A percentile compares a stretch with the other conserved stretches of the same genome.
Evolutionary conservation across 305 asterid species (phyloP).

Genomic region (Plantago rigida): DNA sequence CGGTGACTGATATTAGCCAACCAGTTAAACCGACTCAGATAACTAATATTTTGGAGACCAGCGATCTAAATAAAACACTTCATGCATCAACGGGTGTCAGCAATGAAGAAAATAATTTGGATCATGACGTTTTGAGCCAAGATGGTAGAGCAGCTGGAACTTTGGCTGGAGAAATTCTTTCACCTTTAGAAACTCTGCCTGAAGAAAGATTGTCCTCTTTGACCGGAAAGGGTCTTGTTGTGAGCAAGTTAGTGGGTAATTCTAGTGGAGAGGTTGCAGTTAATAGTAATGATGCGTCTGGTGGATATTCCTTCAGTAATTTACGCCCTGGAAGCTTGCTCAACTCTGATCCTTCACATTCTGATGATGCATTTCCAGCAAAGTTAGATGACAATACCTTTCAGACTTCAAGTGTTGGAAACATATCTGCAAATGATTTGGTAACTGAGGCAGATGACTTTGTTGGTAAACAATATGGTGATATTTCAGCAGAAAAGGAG

Average conservation of each 20-base stretch:
- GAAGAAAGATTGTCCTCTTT: slow-evolving; percentile 24
- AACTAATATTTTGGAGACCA: slow-evolving; percentile 22
- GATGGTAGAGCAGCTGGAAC: slow-evolving; percentile 26
- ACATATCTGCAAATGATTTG: slow-evolving; percentile 31
- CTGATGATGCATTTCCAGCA: slow-evolving; percentile 29
- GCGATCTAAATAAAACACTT: slow-evolving; percentile 23
- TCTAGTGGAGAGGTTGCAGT: too few species aligned
- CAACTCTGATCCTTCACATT: slow-evolving; percentile 30
- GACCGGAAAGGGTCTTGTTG: slow-evolving; percentile 20
- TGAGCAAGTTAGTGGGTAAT: too few species aligned
- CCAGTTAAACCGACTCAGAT: slow-evolving; percentile 23
- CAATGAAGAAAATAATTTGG: slow-evolving; percentile 22
- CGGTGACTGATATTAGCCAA: slow-evolving; percentile 22
- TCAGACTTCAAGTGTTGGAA: slow-evolving; percentile 21
- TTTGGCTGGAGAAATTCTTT: slow-evolving; percentile 27
- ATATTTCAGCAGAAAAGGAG: slow-evolving; percentile 27
- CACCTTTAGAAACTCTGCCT: slow-evolving; percentile 23
- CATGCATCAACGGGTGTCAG: slow-evolving; percentile 20
- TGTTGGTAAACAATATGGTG: slow-evolving; percentile 29
- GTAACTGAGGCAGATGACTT: slow-evolving; percentile 27
- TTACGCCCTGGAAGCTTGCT: slow-evolving; percentile 6
- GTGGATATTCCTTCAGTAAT: too few species aligned
- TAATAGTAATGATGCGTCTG: too few species aligned
- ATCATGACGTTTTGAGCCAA: slow-evolving; percentile 22
- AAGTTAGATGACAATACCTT: slow-evolving; percentile 25